Evolutionary conservation across 495 filamentous ascomycete genomes (phyloP).

Genomic region (Parathielavia appendiculata): DNA sequence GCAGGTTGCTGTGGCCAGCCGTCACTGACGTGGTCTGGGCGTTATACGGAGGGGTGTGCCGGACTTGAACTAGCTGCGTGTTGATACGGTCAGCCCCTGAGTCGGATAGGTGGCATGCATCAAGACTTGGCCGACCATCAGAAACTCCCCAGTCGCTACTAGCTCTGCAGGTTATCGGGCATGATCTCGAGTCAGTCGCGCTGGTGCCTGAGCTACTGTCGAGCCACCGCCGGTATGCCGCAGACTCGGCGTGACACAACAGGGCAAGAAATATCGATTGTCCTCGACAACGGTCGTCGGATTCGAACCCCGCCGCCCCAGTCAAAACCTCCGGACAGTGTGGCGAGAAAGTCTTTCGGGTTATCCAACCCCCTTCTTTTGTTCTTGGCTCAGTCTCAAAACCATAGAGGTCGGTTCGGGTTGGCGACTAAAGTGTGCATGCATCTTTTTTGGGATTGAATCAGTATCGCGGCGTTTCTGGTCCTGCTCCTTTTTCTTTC

Average conservation of each 20-base stretch:
- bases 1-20: slow-evolving; percentile 17
- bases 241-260: slow-evolving; percentile 1
- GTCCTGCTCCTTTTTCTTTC: background rate
- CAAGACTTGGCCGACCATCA: background rate
- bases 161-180: background rate
- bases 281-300: background rate
- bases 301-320: background rate
- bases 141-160: background rate
- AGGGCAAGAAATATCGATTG: background rate
- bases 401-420: slow-evolving; percentile 8
- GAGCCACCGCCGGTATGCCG: background rate
- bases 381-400: background rate
- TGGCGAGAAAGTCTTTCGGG: background rate
- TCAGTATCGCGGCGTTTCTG: slow-evolving; percentile 7
- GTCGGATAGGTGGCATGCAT: background rate
- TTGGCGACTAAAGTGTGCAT: slow-evolving; percentile 6
- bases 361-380: background rate
- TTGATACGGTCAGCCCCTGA: background rate
- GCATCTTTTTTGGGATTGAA: slow-evolving; percentile 5
- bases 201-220: slow-evolving; percentile 4
- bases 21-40: slow-evolving; percentile 7
- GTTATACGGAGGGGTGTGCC: background rate
- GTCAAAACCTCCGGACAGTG: background rate
- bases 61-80: background rate
- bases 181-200: background rate